Evolutionary conservation across 176 grass and related monocot genomes (phyloP), one percentile per base, ranked within the genome.

Genomic region (Oryza coarctata): DNA sequence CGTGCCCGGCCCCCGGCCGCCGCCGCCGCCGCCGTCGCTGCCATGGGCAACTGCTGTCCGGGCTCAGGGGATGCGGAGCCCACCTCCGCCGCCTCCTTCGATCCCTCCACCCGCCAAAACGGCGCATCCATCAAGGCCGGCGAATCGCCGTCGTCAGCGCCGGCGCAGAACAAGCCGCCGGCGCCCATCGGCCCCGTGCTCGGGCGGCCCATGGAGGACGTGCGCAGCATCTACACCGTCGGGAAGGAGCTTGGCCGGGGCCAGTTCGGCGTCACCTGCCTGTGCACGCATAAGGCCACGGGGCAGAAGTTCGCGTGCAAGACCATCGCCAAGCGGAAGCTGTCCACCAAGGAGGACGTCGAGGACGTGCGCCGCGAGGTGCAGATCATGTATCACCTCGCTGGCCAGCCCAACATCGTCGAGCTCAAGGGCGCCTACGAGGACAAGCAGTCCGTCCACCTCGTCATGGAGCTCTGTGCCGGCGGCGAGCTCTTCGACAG

Each of bases 321-420:
- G 88, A 97, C 90, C 7, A 97, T 97, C 73, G 88, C 87, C 3
- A 97, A 97, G 83, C 87, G 95, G 49, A 97, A 92, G 76, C 92
- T 97, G n/a, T 79, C 76, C 2, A 92, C 85, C 61, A 97, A 97
- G 89, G 95, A 97, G 85, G 95, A 97, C 82, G 87, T 94, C 20
- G 95, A 97, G 88, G 92, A 97, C 82, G 95, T 97, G 32, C 83
- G 95, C 0, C 86, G 95, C 2, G 95, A 97, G 90, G 95, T 94
- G 31, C 95, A 97, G 90, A 97, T 97, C 92, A 97, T 97, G 95
- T 93, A 97, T 92, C 95, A 97, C 92, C 95, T 97, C 11, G 87
- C 94, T 6, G 92, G 95, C 0, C 95, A 97, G 72, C 92, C 95
- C 68, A 97, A 94, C 77, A 73, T 97, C 64, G 95, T 97, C 2